These are phyloP conservation scores for Pseudogymnoascus sp. DNA, from an alignment of 2,329 filamentous ascomycete species.

Conservation along the genomic window DNA sequence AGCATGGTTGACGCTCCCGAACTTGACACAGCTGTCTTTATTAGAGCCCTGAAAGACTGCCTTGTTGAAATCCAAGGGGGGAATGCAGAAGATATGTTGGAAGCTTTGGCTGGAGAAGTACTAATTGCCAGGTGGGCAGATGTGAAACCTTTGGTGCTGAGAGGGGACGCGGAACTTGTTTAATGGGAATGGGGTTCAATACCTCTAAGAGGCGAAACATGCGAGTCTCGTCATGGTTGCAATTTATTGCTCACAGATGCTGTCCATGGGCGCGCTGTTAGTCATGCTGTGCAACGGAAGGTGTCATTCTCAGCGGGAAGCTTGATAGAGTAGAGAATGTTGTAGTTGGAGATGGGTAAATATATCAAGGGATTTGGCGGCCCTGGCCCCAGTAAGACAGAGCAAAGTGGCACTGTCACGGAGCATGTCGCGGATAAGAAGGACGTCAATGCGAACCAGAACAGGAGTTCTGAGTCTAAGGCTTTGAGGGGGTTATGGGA, in stretches of 20 bases:
- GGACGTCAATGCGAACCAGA: background rate
- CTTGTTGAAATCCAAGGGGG: constrained; percentile 53
- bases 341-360: background rate
- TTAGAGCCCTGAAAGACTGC: constrained; percentile 57
- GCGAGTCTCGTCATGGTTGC: background rate
- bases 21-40: constrained; percentile 73
- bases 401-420: background rate
- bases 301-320: background rate
- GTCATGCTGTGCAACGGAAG: background rate
- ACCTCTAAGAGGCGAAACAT: background rate
- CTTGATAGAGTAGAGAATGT: background rate
- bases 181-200: constrained; percentile 23
- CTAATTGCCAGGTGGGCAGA: constrained; percentile 67
- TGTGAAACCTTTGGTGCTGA: constrained; percentile 51
- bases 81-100: constrained; percentile 51
- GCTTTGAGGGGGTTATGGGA: background rate
- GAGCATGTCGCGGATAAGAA: background rate
- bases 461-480: background rate
- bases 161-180: constrained; percentile 49
- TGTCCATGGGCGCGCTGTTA: background rate
- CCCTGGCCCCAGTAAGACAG: background rate
- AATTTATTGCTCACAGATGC: background rate
- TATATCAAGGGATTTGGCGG: background rate
- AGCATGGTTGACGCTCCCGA: constrained; percentile 91
- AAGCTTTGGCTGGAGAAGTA: constrained; percentile 53